Conservation (phyloP, 139 green algal species). For the Chlamydomonas incerta region DNA sequence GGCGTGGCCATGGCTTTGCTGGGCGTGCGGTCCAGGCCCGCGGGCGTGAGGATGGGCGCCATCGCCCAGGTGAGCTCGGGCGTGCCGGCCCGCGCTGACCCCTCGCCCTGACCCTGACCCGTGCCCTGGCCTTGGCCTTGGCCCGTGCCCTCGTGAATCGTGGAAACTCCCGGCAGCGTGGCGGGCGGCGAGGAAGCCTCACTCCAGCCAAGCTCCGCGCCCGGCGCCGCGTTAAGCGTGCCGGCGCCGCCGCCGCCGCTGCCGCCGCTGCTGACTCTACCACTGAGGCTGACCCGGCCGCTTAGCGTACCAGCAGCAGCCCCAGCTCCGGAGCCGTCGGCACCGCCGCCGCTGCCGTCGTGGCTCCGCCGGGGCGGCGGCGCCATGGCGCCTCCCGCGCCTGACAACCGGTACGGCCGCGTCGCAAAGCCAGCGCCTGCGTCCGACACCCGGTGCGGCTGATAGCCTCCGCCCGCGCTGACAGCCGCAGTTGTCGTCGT, state of each 20-base stretch:
- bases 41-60: slow-evolving; percentile 12
- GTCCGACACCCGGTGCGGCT: no score
- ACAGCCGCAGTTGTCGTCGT: no score
- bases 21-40: slow-evolving; percentile 28
- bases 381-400: no score
- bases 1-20: not conserved
- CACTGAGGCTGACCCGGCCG: not conserved
- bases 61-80: not conserved
- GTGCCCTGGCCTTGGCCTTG: no score
- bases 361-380: no score
- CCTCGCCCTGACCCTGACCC: no score
- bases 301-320: not conserved
- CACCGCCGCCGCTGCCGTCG: no score
- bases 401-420: no score
- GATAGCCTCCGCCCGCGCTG: no score
- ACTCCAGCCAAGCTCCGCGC: no score
- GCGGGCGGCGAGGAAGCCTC: not conserved
- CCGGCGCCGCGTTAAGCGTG: not conserved
- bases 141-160: not conserved
- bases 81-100: not conserved
- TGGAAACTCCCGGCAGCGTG: not conserved
- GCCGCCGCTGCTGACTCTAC: not conserved
- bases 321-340: not conserved
- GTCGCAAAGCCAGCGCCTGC: no score
- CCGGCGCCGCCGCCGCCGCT: not conserved